Percentiles rank a stretch among this genome's conserved stretches.
These are phyloP conservation scores for Tetragonia tetragonoides DNA, from an alignment of 148 eudicot genomes.

Conservation along the genomic window DNA sequence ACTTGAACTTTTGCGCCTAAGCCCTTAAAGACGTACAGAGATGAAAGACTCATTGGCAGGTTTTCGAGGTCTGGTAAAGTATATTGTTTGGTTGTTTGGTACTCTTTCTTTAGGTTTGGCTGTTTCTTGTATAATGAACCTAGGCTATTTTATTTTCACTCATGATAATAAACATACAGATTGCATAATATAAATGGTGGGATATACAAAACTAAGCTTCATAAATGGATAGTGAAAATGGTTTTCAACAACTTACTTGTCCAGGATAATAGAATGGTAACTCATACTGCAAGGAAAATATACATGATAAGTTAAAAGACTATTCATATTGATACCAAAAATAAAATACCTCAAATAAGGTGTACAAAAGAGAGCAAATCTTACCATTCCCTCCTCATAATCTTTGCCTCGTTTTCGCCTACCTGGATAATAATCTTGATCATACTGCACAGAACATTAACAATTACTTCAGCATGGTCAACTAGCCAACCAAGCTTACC, in stretches of 20 bases:
- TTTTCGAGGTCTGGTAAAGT: too few relatives aligned
- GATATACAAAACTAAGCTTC: background rate
- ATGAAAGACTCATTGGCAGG: background rate
- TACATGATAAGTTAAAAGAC: constrained; percentile 18
- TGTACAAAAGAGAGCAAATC: constrained; percentile 10
- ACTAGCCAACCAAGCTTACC: constrained; percentile 14
- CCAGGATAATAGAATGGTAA: constrained; percentile 98
- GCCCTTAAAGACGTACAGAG: background rate
- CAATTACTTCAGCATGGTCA: constrained; percentile 10
- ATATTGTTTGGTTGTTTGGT: too few relatives aligned
- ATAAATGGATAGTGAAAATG: background rate
- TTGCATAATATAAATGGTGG: background rate
- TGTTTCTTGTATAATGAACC: too few relatives aligned
- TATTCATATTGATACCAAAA: constrained; percentile 8
- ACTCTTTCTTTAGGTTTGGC: too few relatives aligned
- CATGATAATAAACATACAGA: too few relatives aligned
- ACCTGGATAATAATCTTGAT: constrained; percentile 96
- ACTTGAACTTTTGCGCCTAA: background rate
- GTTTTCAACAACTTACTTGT: constrained; percentile 59
- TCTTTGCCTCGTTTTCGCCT: constrained; percentile 98
- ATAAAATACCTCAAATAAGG: constrained; percentile 9
- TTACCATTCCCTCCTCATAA: constrained; percentile 94
- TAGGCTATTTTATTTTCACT: too few relatives aligned
- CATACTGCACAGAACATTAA: constrained; percentile 51
- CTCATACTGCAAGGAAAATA: constrained; percentile 74